phyloP scores from a whole-genome alignment of 257 asterid species.

The Petunia secreta region DNA sequence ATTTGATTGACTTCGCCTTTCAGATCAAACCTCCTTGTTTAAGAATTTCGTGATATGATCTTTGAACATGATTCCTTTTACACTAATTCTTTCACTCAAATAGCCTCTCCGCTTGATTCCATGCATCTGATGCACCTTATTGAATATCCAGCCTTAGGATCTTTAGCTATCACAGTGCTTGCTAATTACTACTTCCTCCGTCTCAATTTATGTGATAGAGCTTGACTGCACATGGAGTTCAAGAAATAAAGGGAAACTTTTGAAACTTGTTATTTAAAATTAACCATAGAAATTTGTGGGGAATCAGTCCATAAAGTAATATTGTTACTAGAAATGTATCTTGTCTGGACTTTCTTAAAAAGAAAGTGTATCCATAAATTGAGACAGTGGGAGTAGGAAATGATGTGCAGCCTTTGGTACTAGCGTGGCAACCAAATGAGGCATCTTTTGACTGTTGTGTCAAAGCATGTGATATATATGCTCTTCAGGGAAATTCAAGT shows the following conservation, averaged over 20 bases:
- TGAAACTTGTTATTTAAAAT: no score
- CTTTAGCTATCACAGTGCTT: not conserved
- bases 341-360: no score
- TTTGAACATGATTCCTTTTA: not conserved
- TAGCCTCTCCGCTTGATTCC: not conserved
- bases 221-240: no score
- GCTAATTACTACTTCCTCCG: not conserved
- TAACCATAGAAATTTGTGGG: no score
- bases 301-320: no score
- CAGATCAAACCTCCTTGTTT: not conserved
- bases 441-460: not conserved
- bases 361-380: no score
- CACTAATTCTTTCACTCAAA: not conserved
- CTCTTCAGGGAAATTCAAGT: conserved; percentile 13
- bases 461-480: conserved; percentile 12
- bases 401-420: conserved; percentile 7
- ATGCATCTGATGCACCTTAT: not conserved
- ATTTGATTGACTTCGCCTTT: conserved; percentile 13
- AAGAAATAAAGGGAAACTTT: no score
- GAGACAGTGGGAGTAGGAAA: not conserved
- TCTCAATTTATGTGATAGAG: no score
- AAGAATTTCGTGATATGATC: not conserved
- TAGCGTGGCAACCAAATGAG: not conserved
- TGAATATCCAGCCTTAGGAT: conserved; percentile 8
- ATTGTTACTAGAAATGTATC: no score